Conservation (phyloP, 257 asterid genomes). For the Nicotiana benthamiana region DNA sequence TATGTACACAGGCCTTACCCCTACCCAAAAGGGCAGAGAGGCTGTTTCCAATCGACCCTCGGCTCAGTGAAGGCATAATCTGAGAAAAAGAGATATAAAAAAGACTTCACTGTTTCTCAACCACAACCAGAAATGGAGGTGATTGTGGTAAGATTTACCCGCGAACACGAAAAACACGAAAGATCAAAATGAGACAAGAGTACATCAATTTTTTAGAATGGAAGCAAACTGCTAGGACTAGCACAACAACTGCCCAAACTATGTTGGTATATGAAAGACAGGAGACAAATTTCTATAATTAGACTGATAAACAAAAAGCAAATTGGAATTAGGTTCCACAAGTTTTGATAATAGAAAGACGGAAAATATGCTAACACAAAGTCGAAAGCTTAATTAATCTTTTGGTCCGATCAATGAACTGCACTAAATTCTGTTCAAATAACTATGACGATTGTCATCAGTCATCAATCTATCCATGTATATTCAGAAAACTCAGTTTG, state of each 20-base stretch:
- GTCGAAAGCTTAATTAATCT: not conserved
- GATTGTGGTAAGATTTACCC: not conserved
- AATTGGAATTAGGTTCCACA: not conserved
- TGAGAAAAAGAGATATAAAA: not conserved
- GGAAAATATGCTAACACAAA: not conserved
- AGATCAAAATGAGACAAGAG: not conserved
- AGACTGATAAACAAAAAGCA: not conserved
- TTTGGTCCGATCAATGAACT: not conserved
- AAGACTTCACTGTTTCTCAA: slow-evolving; percentile 2
- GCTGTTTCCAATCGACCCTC: no score
- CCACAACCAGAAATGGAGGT: slow-evolving; percentile 4
- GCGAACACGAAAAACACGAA: not conserved
- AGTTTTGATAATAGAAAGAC: not conserved
- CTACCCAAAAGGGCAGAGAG: no score
- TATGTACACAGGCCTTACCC: no score
- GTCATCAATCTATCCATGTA: not conserved
- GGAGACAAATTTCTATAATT: not conserved
- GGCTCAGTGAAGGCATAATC: no score
- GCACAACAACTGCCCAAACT: not conserved
- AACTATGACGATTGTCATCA: slow-evolving; percentile 1
- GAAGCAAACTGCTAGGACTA: not conserved
- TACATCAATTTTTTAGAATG: not conserved
- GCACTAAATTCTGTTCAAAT: not conserved
- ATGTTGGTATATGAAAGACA: not conserved
- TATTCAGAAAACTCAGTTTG: not conserved